phyloP scores from a whole-genome alignment of 805 yeast species.

The Candida lessepsii region DNA sequence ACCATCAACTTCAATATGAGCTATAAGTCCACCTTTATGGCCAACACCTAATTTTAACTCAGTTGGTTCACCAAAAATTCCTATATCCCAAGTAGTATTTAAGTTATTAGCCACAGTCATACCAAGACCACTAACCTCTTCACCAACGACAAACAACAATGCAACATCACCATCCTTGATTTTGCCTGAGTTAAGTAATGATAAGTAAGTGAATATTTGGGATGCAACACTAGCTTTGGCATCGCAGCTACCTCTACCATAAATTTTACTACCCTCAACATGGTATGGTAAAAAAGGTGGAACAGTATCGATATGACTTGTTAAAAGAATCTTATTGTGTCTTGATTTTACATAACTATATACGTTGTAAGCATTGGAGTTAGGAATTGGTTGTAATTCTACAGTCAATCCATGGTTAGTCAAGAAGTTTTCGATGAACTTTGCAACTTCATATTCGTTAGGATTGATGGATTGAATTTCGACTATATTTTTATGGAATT shows the following conservation, averaged over 20 bases:
- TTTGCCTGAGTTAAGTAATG: slow-evolving; percentile 37
- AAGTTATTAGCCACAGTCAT: slow-evolving; percentile 47
- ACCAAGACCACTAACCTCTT: slow-evolving; percentile 66
- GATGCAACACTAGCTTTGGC: slow-evolving; percentile 73
- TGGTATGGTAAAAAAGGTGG: slow-evolving; percentile 61
- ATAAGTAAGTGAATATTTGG: slow-evolving; percentile 54
- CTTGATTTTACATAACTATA: slow-evolving; percentile 56
- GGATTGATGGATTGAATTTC: slow-evolving; percentile 25
- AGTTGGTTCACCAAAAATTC: slow-evolving; percentile 75
- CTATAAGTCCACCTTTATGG: slow-evolving; percentile 58
- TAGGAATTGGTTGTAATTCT: slow-evolving; percentile 37
- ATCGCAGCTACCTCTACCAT: slow-evolving; percentile 68
- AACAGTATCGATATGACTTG: slow-evolving; percentile 72
- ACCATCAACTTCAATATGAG: slow-evolving; percentile 48
- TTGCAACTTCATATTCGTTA: slow-evolving; percentile 33
- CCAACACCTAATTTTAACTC: slow-evolving; percentile 67
- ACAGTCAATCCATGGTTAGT: slow-evolving; percentile 49
- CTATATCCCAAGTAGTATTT: slow-evolving; percentile 54
- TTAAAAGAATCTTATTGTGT: slow-evolving; percentile 49
- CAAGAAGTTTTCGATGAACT: slow-evolving; percentile 40
- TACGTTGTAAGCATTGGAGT: slow-evolving; percentile 43
- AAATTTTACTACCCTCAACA: slow-evolving; percentile 47
- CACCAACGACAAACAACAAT: slow-evolving; percentile 66
- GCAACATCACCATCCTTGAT: slow-evolving; percentile 55
- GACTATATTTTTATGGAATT: slow-evolving; percentile 26